A percentile compares a stretch with the other conserved stretches of the same genome.
Conservation (phyloP, 805 yeast species). For the Starmerella cellae region DNA sequence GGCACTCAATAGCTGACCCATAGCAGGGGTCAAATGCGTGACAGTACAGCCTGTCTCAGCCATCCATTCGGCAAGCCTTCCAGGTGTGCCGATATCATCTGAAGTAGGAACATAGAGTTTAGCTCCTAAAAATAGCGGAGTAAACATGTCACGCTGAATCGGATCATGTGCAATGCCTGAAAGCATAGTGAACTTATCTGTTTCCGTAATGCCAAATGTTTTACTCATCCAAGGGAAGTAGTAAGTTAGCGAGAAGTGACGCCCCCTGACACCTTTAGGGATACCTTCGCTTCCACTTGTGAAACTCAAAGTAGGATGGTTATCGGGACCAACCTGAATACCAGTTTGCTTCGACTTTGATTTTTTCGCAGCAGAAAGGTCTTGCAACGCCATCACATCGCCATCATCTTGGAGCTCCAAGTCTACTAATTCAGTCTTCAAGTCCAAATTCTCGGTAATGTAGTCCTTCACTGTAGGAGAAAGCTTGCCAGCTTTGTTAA, state of each 20-base stretch:
- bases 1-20: conserved; percentile 95
- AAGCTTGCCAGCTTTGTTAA: conserved; percentile 77
- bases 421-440: conserved; percentile 61
- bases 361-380: conserved; percentile 34
- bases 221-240: conserved; percentile 98
- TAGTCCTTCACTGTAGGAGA: conserved; percentile 68
- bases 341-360: conserved; percentile 52
- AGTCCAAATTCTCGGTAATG: conserved; percentile 56
- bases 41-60: conserved; percentile 78
- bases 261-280: conserved; percentile 96
- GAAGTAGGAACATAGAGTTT: conserved; percentile 83
- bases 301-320: conserved; percentile 90
- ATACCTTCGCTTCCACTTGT: conserved; percentile 97
- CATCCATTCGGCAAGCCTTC: conserved; percentile 97
- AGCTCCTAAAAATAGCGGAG: conserved; percentile 94
- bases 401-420: conserved; percentile 72
- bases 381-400: conserved; percentile 30
- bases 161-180: conserved; percentile 99
- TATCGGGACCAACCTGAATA: conserved; percentile 91
- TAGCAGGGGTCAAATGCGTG: conserved; percentile 96
- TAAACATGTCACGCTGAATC: conserved; percentile 96
- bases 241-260: conserved; percentile 92
- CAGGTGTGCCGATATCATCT: conserved; percentile 98
- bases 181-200: conserved; percentile 90
- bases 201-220: conserved; percentile 59